Evolutionary conservation across 352 stramenopile species (phyloP).

Genomic region (Achlya hypogyna): DNA sequence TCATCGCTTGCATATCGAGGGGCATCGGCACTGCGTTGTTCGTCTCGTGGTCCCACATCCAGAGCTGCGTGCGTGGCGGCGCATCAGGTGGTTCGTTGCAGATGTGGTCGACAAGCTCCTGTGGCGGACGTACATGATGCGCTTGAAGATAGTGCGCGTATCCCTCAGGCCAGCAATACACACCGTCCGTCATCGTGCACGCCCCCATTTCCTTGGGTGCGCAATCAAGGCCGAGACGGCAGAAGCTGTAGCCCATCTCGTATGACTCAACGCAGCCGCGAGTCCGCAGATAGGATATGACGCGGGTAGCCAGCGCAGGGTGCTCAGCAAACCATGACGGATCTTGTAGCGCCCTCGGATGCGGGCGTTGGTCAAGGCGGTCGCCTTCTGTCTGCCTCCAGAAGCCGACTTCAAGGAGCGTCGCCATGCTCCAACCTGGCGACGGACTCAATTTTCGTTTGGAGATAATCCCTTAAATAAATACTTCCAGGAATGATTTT

Average conservation of each 20-base stretch:
- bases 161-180: conserved; percentile 71
- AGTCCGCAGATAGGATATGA: conserved; percentile 52
- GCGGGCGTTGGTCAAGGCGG: conserved; percentile 27
- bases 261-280: conserved; percentile 61
- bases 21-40: conserved; percentile 36
- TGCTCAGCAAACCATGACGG: conserved; percentile 34
- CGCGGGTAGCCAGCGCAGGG: conserved; percentile 19
- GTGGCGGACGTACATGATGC: conserved; percentile 55
- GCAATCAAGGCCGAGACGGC: conserved; percentile 47
- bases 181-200: conserved; percentile 64
- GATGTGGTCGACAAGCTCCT: conserved; percentile 51
- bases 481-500: no score
- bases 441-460: no score
- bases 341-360: conserved; percentile 45
- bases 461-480: no score
- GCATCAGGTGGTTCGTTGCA: conserved; percentile 27
- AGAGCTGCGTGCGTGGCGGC: conserved; percentile 24
- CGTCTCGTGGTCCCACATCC: conserved; percentile 44
- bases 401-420: conserved; percentile 45
- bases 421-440: no score
- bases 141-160: conserved; percentile 60
- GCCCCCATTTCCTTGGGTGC: conserved; percentile 47
- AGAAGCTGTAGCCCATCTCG: conserved; percentile 75
- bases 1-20: conserved; percentile 51
- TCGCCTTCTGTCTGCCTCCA: conserved; percentile 25